These are phyloP conservation scores for Trichoderma sp. DNA, from an alignment of 2,329 filamentous ascomycete species.

Conservation along the genomic window DNA sequence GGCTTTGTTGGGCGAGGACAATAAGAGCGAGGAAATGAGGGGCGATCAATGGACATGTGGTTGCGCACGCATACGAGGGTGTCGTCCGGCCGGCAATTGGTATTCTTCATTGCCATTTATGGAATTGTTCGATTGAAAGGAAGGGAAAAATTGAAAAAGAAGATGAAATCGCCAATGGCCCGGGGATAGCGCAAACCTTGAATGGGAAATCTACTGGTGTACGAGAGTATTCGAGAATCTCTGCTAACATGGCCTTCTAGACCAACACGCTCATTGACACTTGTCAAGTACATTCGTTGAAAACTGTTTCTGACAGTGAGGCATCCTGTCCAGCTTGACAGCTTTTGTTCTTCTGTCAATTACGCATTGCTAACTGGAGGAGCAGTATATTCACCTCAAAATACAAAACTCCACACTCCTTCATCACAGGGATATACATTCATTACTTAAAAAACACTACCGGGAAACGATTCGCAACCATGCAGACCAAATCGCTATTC, in stretches of 20 bases:
- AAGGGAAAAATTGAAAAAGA: background rate
- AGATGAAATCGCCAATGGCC: background rate
- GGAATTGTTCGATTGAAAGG: background rate
- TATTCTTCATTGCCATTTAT: background rate
- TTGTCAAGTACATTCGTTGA: slow-evolving; percentile 61
- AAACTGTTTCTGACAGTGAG: slow-evolving; percentile 47
- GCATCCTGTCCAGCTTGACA: background rate
- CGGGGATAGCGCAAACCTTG: background rate
- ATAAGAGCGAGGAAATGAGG: background rate
- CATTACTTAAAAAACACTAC: slow-evolving; percentile 23
- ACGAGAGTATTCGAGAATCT: background rate
- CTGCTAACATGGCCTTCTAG: slow-evolving; percentile 21
- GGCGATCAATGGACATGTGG: background rate
- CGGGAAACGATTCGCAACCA: slow-evolving; percentile 33
- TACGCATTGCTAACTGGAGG: background rate
- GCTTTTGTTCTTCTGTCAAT: background rate
- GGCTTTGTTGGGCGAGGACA: background rate
- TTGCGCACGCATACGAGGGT: background rate
- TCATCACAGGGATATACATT: slow-evolving; percentile 22
- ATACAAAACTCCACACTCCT: slow-evolving; percentile 16
- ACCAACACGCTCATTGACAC: slow-evolving; percentile 50
- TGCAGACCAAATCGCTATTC: slow-evolving; percentile 49
- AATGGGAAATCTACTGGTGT: background rate
- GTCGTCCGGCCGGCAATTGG: background rate
- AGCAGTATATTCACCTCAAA: slow-evolving; percentile 19